These are phyloP conservation scores for Dictyostelium discoideum DNA, from an alignment of 78 protist species.

Conservation along the genomic window DNA sequence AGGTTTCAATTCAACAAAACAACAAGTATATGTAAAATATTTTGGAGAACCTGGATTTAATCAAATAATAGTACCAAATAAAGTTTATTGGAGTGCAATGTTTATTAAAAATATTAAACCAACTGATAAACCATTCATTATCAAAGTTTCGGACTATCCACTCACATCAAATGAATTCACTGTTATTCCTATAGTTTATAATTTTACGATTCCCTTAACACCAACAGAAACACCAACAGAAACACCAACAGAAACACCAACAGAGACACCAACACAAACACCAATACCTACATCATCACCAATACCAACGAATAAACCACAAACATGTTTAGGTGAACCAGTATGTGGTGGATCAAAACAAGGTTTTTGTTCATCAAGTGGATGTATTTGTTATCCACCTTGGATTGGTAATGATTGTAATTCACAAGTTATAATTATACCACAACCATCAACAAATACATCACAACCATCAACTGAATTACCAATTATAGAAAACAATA, in stretches of 20 bases:
- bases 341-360: neutral
- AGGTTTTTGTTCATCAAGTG: neutral
- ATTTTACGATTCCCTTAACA: neutral
- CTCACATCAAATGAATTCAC: neutral
- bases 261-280: neutral
- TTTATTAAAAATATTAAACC: neutral
- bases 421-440: neutral
- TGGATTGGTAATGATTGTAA: neutral
- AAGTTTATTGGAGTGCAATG: neutral
- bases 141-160: neutral
- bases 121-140: neutral
- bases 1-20: neutral
- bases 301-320: neutral
- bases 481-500: neutral
- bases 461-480: neutral
- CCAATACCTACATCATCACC: neutral
- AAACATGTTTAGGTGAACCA: neutral
- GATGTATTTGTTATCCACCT: neutral
- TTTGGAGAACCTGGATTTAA: neutral
- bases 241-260: neutral
- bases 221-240: too few species aligned
- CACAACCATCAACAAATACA: neutral
- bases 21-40: neutral
- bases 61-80: neutral
- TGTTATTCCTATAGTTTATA: neutral